phyloP scores from a whole-genome alignment of 495 filamentous ascomycete species.

The Haplographium delicatum region DNA sequence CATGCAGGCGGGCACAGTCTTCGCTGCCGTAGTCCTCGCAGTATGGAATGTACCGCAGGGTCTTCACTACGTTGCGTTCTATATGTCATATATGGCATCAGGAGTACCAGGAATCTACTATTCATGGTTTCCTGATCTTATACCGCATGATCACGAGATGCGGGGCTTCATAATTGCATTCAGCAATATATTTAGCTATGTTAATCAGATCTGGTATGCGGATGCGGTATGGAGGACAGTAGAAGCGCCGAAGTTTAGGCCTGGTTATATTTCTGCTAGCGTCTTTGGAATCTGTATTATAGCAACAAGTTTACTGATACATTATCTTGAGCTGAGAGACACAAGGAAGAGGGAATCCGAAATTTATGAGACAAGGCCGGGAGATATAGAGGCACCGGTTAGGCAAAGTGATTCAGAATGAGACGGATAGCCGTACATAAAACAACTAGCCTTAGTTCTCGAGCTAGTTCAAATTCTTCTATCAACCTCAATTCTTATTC shows the following conservation, averaged over 20 bases:
- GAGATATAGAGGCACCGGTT: background rate
- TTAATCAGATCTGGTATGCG: constrained; percentile 9
- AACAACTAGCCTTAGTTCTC: too few species aligned
- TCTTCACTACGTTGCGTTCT: constrained; percentile 39
- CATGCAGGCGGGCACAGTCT: constrained; percentile 14
- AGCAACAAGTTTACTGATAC: background rate
- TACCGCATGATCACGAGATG: constrained; percentile 16
- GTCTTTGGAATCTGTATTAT: background rate
- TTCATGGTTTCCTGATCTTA: constrained; percentile 15
- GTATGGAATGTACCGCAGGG: constrained; percentile 44
- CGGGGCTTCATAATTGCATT: constrained; percentile 10
- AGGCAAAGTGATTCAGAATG: too few species aligned
- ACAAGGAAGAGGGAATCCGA: background rate
- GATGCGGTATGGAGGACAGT: constrained; percentile 12
- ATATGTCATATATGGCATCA: constrained; percentile 1
- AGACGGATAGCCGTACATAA: too few species aligned
- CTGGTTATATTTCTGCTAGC: constrained; percentile 4
- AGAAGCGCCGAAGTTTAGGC: constrained; percentile 11
- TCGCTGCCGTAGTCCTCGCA: constrained; percentile 1
- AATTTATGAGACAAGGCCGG: background rate
- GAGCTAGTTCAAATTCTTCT: too few species aligned
- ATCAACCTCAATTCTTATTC: too few species aligned
- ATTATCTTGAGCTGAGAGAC: constrained; percentile 3
- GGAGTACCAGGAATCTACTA: constrained; percentile 16
- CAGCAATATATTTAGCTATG: constrained; percentile 9